Conservation (phyloP, 2,329 filamentous ascomycete genomes). For the Phialemoniopsis sp. region DNA sequence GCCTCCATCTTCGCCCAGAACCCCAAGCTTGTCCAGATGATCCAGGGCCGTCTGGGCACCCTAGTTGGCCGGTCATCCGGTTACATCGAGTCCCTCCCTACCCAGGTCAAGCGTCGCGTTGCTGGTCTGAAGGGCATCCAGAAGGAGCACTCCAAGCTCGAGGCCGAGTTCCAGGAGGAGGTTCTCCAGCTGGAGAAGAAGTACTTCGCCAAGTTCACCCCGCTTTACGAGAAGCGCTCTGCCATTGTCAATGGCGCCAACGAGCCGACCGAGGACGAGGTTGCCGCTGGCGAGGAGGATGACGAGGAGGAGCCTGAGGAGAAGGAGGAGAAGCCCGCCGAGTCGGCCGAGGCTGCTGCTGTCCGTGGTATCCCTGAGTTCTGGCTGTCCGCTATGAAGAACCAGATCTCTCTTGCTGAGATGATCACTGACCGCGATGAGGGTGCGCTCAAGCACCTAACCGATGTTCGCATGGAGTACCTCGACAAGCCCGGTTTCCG, state of each 20-base stretch:
- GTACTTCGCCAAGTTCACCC: slow-evolving; percentile 98
- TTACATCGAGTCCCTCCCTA: slow-evolving; percentile 94
- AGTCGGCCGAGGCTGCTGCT: slow-evolving; percentile 40
- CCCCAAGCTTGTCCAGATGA: slow-evolving; percentile 92
- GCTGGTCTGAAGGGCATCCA: slow-evolving; percentile 96
- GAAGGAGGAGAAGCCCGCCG: slow-evolving; percentile 50
- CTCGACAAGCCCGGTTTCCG: slow-evolving; percentile 97
- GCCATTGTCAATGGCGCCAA: slow-evolving; percentile 82
- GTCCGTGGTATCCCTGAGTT: slow-evolving; percentile 92
- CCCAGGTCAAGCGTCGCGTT: slow-evolving; percentile 85
- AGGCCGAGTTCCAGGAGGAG: slow-evolving; percentile 98
- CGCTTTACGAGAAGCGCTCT: slow-evolving; percentile 91
- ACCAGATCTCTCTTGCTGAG: slow-evolving; percentile 93
- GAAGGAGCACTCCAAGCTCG: slow-evolving; percentile 97
- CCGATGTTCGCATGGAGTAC: slow-evolving; percentile 98
- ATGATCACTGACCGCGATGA: slow-evolving; percentile 99
- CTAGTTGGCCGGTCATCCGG: slow-evolving; percentile 94
- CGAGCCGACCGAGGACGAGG: slow-evolving; percentile 84
- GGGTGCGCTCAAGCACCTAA: slow-evolving; percentile 82
- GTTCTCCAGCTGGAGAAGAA: slow-evolving; percentile 98
- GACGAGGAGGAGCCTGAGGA: slow-evolving; percentile 65
- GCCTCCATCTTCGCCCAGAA: slow-evolving; percentile 95
- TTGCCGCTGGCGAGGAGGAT: slow-evolving; percentile 80
- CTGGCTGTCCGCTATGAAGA: slow-evolving; percentile 99
- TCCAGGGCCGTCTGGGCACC: slow-evolving; percentile 90